Base-by-base conservation (phyloP, 1,284 basidiomycete species). In the Ceratobasidium sp. region DNA sequence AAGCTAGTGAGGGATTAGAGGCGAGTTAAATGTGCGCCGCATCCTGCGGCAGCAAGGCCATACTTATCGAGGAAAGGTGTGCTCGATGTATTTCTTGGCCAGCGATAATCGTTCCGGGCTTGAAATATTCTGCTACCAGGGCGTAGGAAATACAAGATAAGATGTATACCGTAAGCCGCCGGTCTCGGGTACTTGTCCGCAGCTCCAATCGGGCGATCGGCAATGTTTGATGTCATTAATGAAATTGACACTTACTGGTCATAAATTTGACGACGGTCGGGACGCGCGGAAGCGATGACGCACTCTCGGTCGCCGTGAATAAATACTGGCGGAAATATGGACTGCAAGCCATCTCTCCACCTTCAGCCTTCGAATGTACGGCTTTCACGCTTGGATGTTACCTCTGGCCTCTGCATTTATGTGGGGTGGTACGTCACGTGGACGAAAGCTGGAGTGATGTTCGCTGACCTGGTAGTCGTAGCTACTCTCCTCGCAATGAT, bases 401-500 rank as follows among this genome's bases (percentile, higher is more conserved):
- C 55, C 57, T 4, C 43, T 69, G 12, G 57, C 49, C 10, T 22
- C 43, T 27, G 56, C 57, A 27, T 55, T 57, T 27, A 67, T 70
- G 60, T 68, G 60, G 60, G 35, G 15, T 20, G 60, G 60, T 65
- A 27, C 40, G 60, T 65, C 49, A 34, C 53, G 58, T n/a, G 32
- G 31, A 42, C 32, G 27, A 10, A 10, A 25, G 20, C n/a, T 12
- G 15, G 1, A 17, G 25, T 12, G 13, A 3, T 6, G 31, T 31
- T 38, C 56, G 25, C 62, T 73, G 25, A 53, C 55, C 67, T 49
- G 7, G 6, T 34, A 22, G 52, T 56, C 27, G 22, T 43, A 86
- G 85, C 79, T 1, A 88, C 83, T 8, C 78, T 91, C 6, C 81
- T 86, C 67, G 82, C 88, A 0, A 85, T 91, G 84, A 77, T 91